Conservation (phyloP, 352 stramenopile genomes). For the Globisporangium middletonii region DNA sequence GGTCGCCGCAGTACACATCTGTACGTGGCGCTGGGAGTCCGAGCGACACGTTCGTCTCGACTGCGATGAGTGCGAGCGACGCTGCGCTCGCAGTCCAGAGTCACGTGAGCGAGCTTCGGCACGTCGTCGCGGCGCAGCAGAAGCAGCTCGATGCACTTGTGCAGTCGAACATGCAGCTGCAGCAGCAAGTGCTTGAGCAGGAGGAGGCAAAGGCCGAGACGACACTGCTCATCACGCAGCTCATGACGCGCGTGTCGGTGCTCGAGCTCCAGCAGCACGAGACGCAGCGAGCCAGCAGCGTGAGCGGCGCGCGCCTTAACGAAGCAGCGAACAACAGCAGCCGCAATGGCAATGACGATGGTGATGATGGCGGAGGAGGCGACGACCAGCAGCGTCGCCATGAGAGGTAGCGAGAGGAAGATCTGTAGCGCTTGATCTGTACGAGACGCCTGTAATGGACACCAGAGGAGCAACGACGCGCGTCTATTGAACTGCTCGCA, state of each 20-base stretch:
- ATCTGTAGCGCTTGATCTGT: too few relatives aligned
- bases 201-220: conserved; percentile 81
- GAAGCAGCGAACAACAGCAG: conserved; percentile 1
- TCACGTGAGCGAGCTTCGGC: conserved; percentile 47
- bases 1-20: conserved; percentile 6
- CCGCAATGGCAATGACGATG: conserved; percentile 8
- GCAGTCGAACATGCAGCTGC: conserved; percentile 72
- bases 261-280: conserved; percentile 55
- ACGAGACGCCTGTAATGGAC: too few relatives aligned
- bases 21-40: conserved; percentile 2
- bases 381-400: too few relatives aligned
- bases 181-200: conserved; percentile 75
- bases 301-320: conserved; percentile 3
- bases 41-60: conserved; percentile 9
- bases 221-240: conserved; percentile 77
- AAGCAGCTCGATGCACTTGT: conserved; percentile 69
- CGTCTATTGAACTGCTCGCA: not conserved
- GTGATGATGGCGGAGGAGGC: too few relatives aligned
- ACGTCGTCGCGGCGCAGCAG: conserved; percentile 46
- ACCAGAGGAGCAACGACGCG: not conserved
- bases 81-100: conserved; percentile 14
- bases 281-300: conserved; percentile 20
- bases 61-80: not conserved
- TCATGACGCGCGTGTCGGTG: conserved; percentile 80
- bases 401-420: too few relatives aligned